Evolutionary conservation across 2,329 filamentous ascomycete genomes (phyloP).

Genomic region (Zopfia rhizophila): DNA sequence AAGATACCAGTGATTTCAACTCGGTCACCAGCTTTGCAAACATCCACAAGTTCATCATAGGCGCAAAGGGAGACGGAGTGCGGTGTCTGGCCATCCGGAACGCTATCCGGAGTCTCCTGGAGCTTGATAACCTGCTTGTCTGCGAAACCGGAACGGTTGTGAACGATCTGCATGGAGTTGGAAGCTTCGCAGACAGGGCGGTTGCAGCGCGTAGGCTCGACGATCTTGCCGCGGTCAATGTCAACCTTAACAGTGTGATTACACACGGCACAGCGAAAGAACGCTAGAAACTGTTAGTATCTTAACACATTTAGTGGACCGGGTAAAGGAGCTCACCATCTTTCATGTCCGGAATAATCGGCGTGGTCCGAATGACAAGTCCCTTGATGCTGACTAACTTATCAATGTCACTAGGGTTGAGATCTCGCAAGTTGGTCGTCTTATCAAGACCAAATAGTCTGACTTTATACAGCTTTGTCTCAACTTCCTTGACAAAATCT

Average conservation of each 20-base stretch:
- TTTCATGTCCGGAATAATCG: slow-evolving; percentile 99
- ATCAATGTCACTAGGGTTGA: slow-evolving; percentile 97
- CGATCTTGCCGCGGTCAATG: slow-evolving; percentile 94
- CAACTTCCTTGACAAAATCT: slow-evolving; percentile 80
- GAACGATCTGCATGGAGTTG: slow-evolving; percentile 98
- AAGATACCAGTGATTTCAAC: slow-evolving; percentile 97
- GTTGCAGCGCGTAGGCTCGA: slow-evolving; percentile 90
- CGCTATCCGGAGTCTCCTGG: slow-evolving; percentile 94
- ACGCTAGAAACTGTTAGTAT: slow-evolving; percentile 65
- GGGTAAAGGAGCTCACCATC: slow-evolving; percentile 64
- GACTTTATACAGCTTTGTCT: slow-evolving; percentile 83
- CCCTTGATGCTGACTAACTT: slow-evolving; percentile 95
- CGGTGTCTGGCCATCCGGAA: slow-evolving; percentile 95
- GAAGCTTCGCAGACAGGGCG: slow-evolving; percentile 81
- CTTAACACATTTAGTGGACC: not conserved
- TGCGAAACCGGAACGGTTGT: slow-evolving; percentile 93
- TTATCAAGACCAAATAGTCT: slow-evolving; percentile 89
- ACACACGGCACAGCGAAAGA: slow-evolving; percentile 95
- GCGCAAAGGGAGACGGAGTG: slow-evolving; percentile 96
- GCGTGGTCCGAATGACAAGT: slow-evolving; percentile 92
- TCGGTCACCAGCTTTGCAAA: slow-evolving; percentile 97
- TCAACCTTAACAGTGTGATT: slow-evolving; percentile 90
- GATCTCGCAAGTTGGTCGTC: slow-evolving; percentile 88
- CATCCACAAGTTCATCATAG: slow-evolving; percentile 96
- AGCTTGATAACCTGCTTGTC: slow-evolving; percentile 99